phyloP scores from a whole-genome alignment of 208 protist species.

The Tritrichomonas musculus region DNA sequence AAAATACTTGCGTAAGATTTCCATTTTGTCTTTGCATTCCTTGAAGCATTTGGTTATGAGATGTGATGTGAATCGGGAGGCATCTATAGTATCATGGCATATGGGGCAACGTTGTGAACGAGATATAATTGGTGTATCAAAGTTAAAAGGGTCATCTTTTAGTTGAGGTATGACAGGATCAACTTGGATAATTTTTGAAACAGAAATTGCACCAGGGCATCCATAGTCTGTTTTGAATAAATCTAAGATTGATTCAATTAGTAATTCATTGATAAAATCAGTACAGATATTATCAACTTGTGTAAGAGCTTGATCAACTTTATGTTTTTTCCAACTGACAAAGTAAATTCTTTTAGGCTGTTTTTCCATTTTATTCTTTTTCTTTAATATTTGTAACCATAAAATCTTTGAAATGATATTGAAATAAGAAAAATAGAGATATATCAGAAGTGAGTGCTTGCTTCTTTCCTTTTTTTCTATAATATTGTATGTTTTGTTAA shows the following conservation, averaged over 20 bases:
- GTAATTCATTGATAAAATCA: neutral
- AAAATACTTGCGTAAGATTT: too few relatives aligned
- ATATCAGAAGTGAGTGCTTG: too few relatives aligned
- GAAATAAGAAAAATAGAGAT: too few relatives aligned
- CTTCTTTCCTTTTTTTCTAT: too few relatives aligned
- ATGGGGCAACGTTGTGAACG: neutral
- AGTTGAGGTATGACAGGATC: neutral
- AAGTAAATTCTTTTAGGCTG: neutral
- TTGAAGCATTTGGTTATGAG: neutral
- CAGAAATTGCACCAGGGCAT: neutral
- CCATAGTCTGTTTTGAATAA: neutral
- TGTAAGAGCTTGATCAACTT: neutral
- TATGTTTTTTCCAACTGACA: conserved; percentile 26
- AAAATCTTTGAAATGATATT: too few relatives aligned
- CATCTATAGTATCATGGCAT: neutral
- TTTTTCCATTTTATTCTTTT: too few relatives aligned
- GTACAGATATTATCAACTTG: neutral
- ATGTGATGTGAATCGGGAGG: neutral
- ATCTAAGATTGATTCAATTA: neutral
- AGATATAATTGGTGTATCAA: too few relatives aligned
- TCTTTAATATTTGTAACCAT: too few relatives aligned
- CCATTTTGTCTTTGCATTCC: too few relatives aligned
- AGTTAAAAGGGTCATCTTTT: neutral
- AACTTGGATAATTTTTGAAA: neutral
- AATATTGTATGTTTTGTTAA: too few relatives aligned